Conservation (phyloP, 768 basidiomycete genomes). For the Boletus vermiculosoides region DNA sequence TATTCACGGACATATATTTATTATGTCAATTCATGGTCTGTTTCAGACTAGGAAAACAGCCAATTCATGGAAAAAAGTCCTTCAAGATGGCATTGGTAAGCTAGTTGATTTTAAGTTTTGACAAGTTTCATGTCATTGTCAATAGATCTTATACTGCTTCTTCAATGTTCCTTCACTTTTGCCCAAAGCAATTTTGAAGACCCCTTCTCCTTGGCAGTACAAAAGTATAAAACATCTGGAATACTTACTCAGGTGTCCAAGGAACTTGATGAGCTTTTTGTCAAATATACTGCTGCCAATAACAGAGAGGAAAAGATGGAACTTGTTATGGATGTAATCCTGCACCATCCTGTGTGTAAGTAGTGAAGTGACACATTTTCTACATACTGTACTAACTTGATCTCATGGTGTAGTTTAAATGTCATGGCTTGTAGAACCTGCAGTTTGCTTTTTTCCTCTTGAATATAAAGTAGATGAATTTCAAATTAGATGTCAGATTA, state of each 20-base stretch:
- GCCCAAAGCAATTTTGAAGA: not conserved
- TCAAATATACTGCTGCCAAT: not conserved
- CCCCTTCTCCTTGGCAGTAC: not conserved
- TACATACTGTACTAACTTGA: not conserved
- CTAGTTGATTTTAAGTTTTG: too few relatives aligned
- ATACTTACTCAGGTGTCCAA: not conserved
- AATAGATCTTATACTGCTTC: not conserved
- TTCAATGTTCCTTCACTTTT: not conserved
- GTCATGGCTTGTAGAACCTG: not conserved
- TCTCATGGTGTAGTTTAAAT: not conserved
- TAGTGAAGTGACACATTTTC: not conserved
- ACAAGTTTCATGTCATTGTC: not conserved
- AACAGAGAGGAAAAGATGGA: not conserved
- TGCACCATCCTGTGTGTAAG: not conserved
- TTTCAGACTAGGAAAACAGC: not conserved
- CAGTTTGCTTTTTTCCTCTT: not conserved
- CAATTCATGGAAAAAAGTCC: not conserved
- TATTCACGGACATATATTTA: not conserved
- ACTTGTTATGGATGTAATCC: not conserved
- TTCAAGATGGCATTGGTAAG: not conserved
- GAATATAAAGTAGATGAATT: too few relatives aligned
- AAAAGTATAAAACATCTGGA: not conserved
- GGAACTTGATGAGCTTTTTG: not conserved
- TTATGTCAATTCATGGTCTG: not conserved
- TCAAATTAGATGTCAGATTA: too few relatives aligned